phyloP scores from a whole-genome alignment of 768 basidiomycete genomes.

The Lyophyllum atratum region DNA sequence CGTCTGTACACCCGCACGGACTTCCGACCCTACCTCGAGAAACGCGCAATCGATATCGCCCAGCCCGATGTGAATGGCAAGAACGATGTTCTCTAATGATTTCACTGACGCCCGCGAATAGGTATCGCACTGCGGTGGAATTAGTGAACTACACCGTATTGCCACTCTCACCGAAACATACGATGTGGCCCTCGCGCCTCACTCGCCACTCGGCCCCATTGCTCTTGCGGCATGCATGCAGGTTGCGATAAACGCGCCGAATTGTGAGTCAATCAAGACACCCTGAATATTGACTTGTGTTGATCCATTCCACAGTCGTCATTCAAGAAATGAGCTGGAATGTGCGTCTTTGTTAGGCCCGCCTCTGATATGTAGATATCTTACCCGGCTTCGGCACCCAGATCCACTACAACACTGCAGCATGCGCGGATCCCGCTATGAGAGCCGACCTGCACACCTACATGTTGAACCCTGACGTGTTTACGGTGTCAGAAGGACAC shows the following conservation, averaged over 20 bases:
- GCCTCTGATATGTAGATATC: conserved; percentile 39
- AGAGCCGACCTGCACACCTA: conserved; percentile 63
- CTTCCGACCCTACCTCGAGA: conserved; percentile 66
- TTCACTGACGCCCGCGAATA: conserved; percentile 16
- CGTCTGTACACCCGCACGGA: conserved; percentile 63
- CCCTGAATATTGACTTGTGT: not conserved
- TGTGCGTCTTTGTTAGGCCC: conserved; percentile 28
- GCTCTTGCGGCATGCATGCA: conserved; percentile 73
- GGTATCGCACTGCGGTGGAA: conserved; percentile 64
- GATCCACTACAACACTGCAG: conserved; percentile 70
- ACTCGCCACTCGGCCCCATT: conserved; percentile 73
- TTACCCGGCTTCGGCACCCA: conserved; percentile 18
- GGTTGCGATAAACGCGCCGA: conserved; percentile 57
- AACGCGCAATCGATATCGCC: conserved; percentile 64
- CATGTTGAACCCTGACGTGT: conserved; percentile 51
- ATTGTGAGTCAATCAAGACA: conserved; percentile 42
- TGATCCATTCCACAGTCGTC: conserved; percentile 36
- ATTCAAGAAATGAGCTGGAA: conserved; percentile 72
- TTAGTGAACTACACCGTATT: conserved; percentile 58
- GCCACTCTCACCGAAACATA: conserved; percentile 65
- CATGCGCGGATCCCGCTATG: conserved; percentile 15
- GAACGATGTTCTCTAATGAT: not conserved
- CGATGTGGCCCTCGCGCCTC: conserved; percentile 72
- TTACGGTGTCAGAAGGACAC: conserved; percentile 53
- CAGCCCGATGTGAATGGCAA: conserved; percentile 62